Percentiles rank a stretch among this genome's conserved stretches.
phyloP scores from a whole-genome alignment of 176 grass and related monocot genomes.

The Lolium rigidum region DNA sequence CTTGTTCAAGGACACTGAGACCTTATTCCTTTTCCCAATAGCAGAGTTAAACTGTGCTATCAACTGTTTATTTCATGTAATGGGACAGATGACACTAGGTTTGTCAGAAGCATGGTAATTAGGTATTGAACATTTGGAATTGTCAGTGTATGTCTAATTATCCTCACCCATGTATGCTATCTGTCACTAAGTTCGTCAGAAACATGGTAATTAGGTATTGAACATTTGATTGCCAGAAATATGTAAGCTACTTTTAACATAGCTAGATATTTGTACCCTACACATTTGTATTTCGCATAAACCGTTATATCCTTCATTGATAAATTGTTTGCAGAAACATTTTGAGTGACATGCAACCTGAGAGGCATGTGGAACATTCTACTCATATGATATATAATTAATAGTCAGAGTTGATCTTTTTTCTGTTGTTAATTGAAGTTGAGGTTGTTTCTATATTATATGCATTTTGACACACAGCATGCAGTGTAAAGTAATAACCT shows the following conservation, averaged over 20 bases:
- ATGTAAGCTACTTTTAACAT: no score
- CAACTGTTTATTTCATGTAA: background rate
- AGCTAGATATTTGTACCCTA: background rate
- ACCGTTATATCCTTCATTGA: background rate
- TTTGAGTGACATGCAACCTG: constrained; percentile 6
- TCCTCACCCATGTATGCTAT: constrained; percentile 13
- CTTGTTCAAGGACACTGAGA: background rate
- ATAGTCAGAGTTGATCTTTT: background rate
- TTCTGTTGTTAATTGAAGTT: constrained; percentile 35
- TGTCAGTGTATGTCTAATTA: constrained; percentile 11
- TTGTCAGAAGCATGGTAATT: background rate
- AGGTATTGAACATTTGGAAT: constrained; percentile 14
- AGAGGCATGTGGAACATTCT: background rate
- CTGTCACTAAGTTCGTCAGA: background rate
- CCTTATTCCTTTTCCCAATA: background rate
- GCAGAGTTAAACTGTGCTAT: background rate
- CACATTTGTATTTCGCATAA: background rate
- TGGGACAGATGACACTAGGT: background rate
- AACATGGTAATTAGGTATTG: background rate
- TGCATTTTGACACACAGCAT: background rate
- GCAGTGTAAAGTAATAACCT: background rate
- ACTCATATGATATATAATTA: background rate
- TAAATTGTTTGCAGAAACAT: constrained; percentile 5
- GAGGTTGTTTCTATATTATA: background rate
- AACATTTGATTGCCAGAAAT: constrained; percentile 6